Base-by-base conservation (phyloP, 202 grass and related monocot genomes). In the Schoenoplectus triqueter region DNA sequence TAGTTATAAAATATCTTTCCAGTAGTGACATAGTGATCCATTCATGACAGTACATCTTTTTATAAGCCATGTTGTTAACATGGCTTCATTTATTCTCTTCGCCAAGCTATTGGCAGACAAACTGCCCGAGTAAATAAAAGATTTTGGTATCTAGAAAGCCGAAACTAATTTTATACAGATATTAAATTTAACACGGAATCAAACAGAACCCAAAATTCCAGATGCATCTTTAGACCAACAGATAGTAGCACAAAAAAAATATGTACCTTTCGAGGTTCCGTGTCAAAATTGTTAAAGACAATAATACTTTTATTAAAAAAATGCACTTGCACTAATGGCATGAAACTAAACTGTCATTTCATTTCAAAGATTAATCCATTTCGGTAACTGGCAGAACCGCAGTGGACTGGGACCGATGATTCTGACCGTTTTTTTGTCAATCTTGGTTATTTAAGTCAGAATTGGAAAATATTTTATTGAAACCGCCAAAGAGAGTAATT, bases 21-120 rank as follows among this genome's bases (percentile, higher is more conserved):
- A 78, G 55, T 61, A 79, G 39, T 79, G 75, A 61, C 13, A 54
- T 61, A 59, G 31, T 78, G 55, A 78, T 77, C 21, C 6, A 54
- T 59, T n/a, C 31, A 61, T 78, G 54, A 61, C 14, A 54, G 44
- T 18, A 51, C 46, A 9, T 62, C 8, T 20, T 76, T 76, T 57
- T 40, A 77, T 77, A 4, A 44, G 10, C 54, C 10, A 78, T 78
- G 22, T 59, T 60, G 31, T 13, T 78, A 78, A 60, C 74, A 78
- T 60, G 31, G 31, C 22, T 54, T 55, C 46, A 73, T 73, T 50
- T 9, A 73, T 73, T 51, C 17, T 72, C 6, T 19, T 19, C 3
- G 65, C 22, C 8, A 40, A 66, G 69, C 7, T 18, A 49, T 50
- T 50, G 17, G 11, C 22, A 0, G 10, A 78, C 50, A 78, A 59